Conservation (phyloP, 805 yeast species). For the Metschnikowia gelsemii region DNA sequence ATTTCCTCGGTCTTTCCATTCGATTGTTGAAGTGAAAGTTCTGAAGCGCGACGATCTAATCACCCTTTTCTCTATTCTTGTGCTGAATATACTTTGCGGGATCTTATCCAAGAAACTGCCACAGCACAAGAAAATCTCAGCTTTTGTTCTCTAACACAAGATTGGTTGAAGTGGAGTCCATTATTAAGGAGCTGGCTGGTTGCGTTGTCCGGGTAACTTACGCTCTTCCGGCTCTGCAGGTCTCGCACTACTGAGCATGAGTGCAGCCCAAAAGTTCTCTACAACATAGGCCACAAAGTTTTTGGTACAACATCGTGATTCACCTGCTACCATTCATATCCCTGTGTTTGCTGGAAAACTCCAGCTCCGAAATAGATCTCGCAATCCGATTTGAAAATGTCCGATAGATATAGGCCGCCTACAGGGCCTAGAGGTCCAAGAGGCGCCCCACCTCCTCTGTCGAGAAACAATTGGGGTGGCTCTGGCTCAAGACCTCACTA, state of each 20-base stretch:
- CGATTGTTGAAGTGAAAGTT: not conserved
- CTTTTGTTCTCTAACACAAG: not conserved
- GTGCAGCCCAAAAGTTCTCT: constrained; percentile 11
- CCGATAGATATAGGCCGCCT: constrained; percentile 24
- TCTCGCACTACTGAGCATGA: constrained; percentile 10
- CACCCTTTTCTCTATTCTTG: not conserved
- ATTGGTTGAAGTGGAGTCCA: not conserved
- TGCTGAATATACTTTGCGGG: not conserved
- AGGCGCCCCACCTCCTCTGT: constrained; percentile 15
- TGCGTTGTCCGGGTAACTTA: constrained; percentile 12
- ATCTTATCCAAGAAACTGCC: not conserved
- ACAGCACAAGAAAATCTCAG: not conserved
- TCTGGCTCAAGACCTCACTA: constrained; percentile 10
- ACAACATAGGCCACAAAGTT: constrained; percentile 3
- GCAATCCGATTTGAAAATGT: constrained; percentile 12
- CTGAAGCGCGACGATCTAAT: too few relatives aligned
- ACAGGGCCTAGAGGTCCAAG: constrained; percentile 22
- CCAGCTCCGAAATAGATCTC: not conserved
- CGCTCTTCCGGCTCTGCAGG: constrained; percentile 10
- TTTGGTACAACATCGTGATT: not conserved
- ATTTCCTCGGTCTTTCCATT: not conserved
- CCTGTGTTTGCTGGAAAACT: not conserved
- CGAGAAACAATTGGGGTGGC: constrained; percentile 15
- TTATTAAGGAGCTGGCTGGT: constrained; percentile 2
- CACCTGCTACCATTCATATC: not conserved